Conservation (phyloP, 768 basidiomycete genomes). For the Tricholoma hemisulphureum region DNA sequence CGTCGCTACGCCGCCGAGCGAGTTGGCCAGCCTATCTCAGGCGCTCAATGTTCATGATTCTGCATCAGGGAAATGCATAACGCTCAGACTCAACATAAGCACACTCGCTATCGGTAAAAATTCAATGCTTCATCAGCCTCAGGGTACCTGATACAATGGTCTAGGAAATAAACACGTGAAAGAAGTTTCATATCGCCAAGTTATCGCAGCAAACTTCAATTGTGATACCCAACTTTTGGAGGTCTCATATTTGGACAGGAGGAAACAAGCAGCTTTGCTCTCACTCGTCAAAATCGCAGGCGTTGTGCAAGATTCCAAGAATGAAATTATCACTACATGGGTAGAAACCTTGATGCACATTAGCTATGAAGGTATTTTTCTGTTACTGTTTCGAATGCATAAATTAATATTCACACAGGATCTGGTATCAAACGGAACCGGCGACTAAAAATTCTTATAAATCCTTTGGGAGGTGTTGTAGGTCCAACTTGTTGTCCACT, state of each 20-base stretch:
- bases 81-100: conserved; percentile 13
- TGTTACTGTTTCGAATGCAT: not conserved
- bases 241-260: conserved; percentile 51
- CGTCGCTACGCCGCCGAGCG: not conserved
- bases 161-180: not conserved
- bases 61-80: conserved; percentile 8
- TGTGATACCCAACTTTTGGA: conserved; percentile 35
- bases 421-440: conserved; percentile 55
- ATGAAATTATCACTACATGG: conserved; percentile 46
- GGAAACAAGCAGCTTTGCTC: conserved; percentile 38
- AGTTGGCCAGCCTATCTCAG: conserved; percentile 1
- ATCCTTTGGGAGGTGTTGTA: conserved; percentile 79
- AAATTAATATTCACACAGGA: conserved; percentile 20
- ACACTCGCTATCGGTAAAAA: conserved; percentile 13
- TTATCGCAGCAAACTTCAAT: conserved; percentile 51
- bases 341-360: conserved; percentile 49
- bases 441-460: conserved; percentile 67
- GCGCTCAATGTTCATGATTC: conserved; percentile 13
- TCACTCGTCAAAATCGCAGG: conserved; percentile 46
- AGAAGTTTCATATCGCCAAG: conserved; percentile 36
- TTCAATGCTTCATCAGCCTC: not conserved
- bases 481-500: conserved; percentile 25
- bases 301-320: conserved; percentile 34
- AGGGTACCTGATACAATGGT: not conserved
- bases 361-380: conserved; percentile 58